These are phyloP conservation scores for Lasiosphaeria ovina DNA, from an alignment of 495 filamentous ascomycete genomes.

Conservation along the genomic window DNA sequence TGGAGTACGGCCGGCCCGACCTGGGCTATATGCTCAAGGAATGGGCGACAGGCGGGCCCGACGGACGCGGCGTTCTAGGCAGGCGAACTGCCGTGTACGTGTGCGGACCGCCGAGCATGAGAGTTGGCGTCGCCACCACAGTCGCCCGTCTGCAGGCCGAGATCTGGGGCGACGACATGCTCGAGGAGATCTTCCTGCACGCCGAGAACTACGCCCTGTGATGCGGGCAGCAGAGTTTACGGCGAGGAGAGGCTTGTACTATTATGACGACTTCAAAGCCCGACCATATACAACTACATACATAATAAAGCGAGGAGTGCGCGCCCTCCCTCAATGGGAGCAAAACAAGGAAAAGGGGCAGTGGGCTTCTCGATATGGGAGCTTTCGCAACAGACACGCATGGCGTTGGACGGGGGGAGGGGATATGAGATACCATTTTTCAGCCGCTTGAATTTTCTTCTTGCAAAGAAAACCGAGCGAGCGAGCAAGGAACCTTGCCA, in stretches of 20 bases:
- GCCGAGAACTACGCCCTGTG: conserved; percentile 90
- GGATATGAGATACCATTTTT: background rate
- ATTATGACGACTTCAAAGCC: background rate
- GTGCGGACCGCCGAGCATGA: conserved; percentile 83
- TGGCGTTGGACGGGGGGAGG: background rate
- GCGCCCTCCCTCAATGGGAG: background rate
- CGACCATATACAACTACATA: background rate
- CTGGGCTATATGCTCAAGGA: conserved; percentile 79
- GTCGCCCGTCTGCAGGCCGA: conserved; percentile 79
- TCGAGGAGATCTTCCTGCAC: conserved; percentile 92
- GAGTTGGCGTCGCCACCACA: conserved; percentile 77
- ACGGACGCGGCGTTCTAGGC: conserved; percentile 67
- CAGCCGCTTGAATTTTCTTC: background rate
- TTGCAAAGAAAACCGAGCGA: background rate
- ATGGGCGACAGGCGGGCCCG: conserved; percentile 61
- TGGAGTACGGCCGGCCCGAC: conserved; percentile 91
- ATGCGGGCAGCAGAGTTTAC: background rate
- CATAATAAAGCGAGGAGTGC: background rate
- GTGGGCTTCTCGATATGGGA: background rate
- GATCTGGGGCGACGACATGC: conserved; percentile 72
- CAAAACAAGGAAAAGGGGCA: background rate
- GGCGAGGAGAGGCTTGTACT: background rate
- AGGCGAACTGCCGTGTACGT: conserved; percentile 88
- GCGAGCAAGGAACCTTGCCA: background rate
- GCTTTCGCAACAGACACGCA: background rate